phyloP scores from a whole-genome alignment of 2,329 filamentous ascomycete genomes.

The Colletotrichum sp. region DNA sequence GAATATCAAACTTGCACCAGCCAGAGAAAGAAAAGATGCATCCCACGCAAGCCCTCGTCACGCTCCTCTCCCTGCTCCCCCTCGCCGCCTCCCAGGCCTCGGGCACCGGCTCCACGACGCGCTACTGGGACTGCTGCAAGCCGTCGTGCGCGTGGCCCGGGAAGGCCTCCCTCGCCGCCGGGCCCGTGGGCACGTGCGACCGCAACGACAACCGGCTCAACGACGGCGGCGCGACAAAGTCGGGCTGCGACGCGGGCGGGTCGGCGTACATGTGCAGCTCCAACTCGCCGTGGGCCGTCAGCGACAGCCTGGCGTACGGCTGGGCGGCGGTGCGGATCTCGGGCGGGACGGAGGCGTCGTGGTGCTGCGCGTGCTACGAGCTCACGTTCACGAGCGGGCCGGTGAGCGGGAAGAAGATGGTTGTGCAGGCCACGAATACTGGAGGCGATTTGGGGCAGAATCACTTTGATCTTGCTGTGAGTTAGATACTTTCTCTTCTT shows the following conservation, averaged over 20 bases:
- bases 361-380: constrained; percentile 64
- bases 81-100: constrained; percentile 26
- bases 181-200: constrained; percentile 52
- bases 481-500: constrained; percentile 19
- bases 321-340: constrained; percentile 56
- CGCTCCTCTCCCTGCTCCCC: constrained; percentile 25
- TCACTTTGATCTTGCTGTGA: constrained; percentile 58
- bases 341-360: constrained; percentile 45
- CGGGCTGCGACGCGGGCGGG: constrained; percentile 48
- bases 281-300: constrained; percentile 57
- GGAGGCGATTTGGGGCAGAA: constrained; percentile 58
- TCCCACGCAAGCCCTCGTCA: constrained; percentile 9
- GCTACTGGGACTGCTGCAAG: constrained; percentile 64
- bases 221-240: constrained; percentile 36
- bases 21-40: background rate
- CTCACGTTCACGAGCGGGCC: constrained; percentile 62
- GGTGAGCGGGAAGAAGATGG: constrained; percentile 61
- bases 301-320: constrained; percentile 55
- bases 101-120: constrained; percentile 34
- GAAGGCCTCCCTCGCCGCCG: constrained; percentile 43
- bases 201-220: constrained; percentile 53
- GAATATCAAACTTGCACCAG: no score
- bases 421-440: constrained; percentile 66
- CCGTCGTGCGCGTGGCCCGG: constrained; percentile 59
- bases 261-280: constrained; percentile 57